phyloP scores from a whole-genome alignment of 257 asterid genomes.

The Solanum virginianum region DNA sequence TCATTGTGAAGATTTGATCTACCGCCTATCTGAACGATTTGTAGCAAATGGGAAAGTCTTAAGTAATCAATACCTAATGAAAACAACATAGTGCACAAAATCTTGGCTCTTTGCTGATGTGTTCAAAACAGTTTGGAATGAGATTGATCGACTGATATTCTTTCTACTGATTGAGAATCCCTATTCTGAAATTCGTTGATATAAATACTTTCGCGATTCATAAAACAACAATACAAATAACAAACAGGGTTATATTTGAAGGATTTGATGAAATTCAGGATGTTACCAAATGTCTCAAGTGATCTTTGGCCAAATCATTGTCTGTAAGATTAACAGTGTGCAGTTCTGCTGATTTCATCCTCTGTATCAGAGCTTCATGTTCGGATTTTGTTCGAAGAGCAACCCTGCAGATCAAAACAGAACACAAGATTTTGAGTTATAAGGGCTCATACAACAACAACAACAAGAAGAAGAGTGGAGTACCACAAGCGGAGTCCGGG shows the following conservation, averaged over 20 bases:
- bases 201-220: not conserved
- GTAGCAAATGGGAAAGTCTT: not conserved
- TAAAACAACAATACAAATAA: not conserved
- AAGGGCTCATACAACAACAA: not conserved
- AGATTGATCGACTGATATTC: not conserved
- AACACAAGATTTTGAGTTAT: not conserved
- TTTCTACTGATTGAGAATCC: not conserved
- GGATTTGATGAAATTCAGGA: not conserved
- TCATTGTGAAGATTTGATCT: slow-evolving; percentile 67
- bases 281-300: slow-evolving; percentile 73
- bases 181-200: not conserved
- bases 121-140: not conserved
- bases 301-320: slow-evolving; percentile 83
- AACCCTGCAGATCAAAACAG: slow-evolving; percentile 32
- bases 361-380: slow-evolving; percentile 48
- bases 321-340: slow-evolving; percentile 54
- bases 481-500: too few relatives aligned
- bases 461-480: too few relatives aligned
- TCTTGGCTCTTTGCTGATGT: not conserved
- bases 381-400: slow-evolving; percentile 56
- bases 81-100: not conserved
- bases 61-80: not conserved
- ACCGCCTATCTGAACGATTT: slow-evolving; percentile 62
- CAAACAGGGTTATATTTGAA: not conserved
- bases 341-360: slow-evolving; percentile 39